These are phyloP conservation scores for Ustilago tritici DNA, from an alignment of 1,284 basidiomycete species.

Conservation along the genomic window DNA sequence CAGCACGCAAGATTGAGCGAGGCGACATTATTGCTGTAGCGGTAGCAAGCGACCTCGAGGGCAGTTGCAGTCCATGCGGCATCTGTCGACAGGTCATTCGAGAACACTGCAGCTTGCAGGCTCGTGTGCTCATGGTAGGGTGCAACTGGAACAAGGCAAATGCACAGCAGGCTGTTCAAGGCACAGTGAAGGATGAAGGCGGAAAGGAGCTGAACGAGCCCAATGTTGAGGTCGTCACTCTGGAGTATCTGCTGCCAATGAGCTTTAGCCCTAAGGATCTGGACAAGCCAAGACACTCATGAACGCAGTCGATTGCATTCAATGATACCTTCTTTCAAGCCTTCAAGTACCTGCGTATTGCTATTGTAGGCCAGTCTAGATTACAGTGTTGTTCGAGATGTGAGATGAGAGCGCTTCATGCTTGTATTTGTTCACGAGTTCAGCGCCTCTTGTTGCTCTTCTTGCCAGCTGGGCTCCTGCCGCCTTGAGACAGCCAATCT, in stretches of 20 bases:
- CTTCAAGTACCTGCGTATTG: background rate
- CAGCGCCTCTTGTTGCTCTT: slow-evolving; percentile 37
- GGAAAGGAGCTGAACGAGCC: slow-evolving; percentile 68
- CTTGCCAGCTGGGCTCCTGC: slow-evolving; percentile 39
- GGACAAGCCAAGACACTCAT: slow-evolving; percentile 63
- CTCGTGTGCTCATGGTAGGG: slow-evolving; percentile 83
- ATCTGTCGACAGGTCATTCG: slow-evolving; percentile 90
- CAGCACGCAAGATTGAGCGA: slow-evolving; percentile 42
- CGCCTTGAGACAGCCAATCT: slow-evolving; percentile 50
- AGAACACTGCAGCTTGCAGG: slow-evolving; percentile 80
- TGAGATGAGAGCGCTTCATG: background rate
- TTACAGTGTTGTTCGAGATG: slow-evolving; percentile 3
- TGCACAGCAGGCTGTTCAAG: slow-evolving; percentile 8
- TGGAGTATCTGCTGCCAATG: slow-evolving; percentile 83
- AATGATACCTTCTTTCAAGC: background rate
- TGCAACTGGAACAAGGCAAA: slow-evolving; percentile 74
- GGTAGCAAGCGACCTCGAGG: slow-evolving; percentile 54
- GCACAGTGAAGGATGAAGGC: slow-evolving; percentile 25
- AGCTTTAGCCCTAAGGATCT: slow-evolving; percentile 88
- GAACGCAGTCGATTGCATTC: background rate
- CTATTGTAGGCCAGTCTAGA: background rate
- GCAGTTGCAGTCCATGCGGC: slow-evolving; percentile 75
- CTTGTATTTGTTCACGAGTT: background rate
- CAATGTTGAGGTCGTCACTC: slow-evolving; percentile 73
- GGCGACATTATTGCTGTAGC: slow-evolving; percentile 61